phyloP scores from a whole-genome alignment of 2,329 filamentous ascomycete genomes.

The Zasmidium citrigriseum region DNA sequence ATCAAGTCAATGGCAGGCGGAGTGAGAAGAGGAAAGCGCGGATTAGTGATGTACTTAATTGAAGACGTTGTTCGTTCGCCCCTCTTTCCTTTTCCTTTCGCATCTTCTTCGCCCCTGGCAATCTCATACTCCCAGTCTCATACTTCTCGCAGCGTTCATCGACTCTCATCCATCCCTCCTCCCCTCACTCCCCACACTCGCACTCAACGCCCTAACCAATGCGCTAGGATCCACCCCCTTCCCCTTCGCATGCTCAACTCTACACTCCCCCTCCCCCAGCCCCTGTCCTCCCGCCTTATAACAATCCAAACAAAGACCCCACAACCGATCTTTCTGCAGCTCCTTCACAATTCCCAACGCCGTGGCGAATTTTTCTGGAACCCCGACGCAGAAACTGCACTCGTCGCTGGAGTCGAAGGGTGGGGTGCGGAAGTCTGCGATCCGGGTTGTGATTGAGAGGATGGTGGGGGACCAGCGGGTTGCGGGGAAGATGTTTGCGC shows the following conservation, averaged over 20 bases:
- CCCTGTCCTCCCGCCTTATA: constrained; percentile 25
- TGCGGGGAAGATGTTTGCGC: constrained; percentile 31
- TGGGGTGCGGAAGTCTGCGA: constrained; percentile 25
- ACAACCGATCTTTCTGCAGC: constrained; percentile 28
- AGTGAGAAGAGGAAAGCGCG: too few relatives aligned
- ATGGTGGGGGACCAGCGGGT: constrained; percentile 23
- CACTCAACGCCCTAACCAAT: too few relatives aligned
- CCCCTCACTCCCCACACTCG: too few relatives aligned
- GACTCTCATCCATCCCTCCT: too few relatives aligned
- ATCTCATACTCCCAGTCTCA: too few relatives aligned
- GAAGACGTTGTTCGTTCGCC: too few relatives aligned
- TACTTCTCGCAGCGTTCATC: too few relatives aligned
- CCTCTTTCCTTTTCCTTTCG: too few relatives aligned
- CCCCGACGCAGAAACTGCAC: constrained; percentile 31
- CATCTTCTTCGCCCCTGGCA: too few relatives aligned
- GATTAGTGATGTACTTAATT: too few relatives aligned
- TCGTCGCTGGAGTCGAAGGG: constrained; percentile 30
- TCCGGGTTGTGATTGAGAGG: constrained; percentile 9
- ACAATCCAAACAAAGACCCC: constrained; percentile 35
- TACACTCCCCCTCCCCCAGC: constrained; percentile 25
- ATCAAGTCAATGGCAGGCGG: too few relatives aligned
- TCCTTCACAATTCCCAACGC: constrained; percentile 22
- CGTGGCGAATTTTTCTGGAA: constrained; percentile 23
- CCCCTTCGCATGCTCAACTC: constrained; percentile 29
- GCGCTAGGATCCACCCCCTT: too few relatives aligned